These are phyloP conservation scores for Xerocomus brunneocitrinus DNA, from an alignment of 768 basidiomycete species.

Conservation along the genomic window DNA sequence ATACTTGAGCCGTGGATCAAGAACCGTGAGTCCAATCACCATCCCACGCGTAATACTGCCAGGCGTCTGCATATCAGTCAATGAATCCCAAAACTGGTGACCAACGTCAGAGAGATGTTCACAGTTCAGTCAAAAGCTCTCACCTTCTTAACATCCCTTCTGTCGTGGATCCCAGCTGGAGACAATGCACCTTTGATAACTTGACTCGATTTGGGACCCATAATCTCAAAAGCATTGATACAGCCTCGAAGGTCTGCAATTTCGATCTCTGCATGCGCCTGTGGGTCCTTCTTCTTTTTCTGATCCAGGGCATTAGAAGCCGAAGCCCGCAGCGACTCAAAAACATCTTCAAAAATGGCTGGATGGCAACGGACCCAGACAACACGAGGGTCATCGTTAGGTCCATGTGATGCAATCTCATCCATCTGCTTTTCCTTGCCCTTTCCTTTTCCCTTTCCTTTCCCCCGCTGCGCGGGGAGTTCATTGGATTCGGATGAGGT, in stretches of 20 bases:
- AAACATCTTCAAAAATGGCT: conserved; percentile 54
- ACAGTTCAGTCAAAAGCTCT: neutral
- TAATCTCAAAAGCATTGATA: conserved; percentile 81
- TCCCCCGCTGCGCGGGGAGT: conserved; percentile 6
- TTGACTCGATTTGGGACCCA: conserved; percentile 80
- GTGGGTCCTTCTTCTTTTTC: conserved; percentile 22
- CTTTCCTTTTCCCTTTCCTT: conserved; percentile 24
- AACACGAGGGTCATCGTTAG: conserved; percentile 31
- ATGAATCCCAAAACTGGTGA: conserved; percentile 47
- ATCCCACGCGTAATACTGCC: conserved; percentile 69
- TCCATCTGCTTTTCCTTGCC: conserved; percentile 33
- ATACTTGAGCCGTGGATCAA: conserved; percentile 85
- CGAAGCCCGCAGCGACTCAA: conserved; percentile 45
- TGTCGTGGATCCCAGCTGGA: conserved; percentile 43
- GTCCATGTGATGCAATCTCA: conserved; percentile 3
- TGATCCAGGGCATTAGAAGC: conserved; percentile 47
- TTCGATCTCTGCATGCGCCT: conserved; percentile 42
- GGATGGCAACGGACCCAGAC: conserved; percentile 85
- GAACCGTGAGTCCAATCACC: conserved; percentile 71
- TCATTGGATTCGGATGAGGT: neutral
- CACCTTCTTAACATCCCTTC: conserved; percentile 60
- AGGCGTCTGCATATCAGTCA: conserved; percentile 59
- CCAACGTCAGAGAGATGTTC: neutral
- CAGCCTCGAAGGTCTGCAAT: conserved; percentile 68
- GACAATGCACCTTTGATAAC: conserved; percentile 62